Percentiles rank a stretch among this genome's conserved stretches.
Conservation (phyloP, 1,139 yeast species). For the Hansenula lynferdii region DNA sequence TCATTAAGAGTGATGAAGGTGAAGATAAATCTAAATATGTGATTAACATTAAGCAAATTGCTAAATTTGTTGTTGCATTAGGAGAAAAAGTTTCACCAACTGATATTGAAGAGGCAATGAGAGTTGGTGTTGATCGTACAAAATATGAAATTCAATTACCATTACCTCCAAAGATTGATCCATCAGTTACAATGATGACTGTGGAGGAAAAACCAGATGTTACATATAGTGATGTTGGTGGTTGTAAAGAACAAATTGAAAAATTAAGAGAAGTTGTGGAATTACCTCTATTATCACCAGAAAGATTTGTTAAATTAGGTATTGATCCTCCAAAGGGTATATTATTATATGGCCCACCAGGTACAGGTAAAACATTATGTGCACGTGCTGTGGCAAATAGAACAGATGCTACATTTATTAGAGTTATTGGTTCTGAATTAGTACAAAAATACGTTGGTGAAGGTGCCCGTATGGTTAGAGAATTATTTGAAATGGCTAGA, state of each 20-base stretch:
- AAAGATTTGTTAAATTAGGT: conserved; percentile 91
- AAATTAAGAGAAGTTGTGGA: conserved; percentile 97
- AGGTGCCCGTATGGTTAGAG: conserved; percentile 99
- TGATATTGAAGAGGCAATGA: conserved; percentile 98
- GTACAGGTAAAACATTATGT: conserved; percentile 96
- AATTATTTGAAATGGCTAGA: conserved; percentile 97
- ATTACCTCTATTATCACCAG: conserved; percentile 90
- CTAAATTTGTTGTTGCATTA: conserved; percentile 93
- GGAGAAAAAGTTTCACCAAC: conserved; percentile 98
- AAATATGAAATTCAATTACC: conserved; percentile 97
- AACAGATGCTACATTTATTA: conserved; percentile 96
- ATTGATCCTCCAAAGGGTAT: conserved; percentile 99
- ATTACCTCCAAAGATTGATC: conserved; percentile 95
- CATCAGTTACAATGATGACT: conserved; percentile 99
- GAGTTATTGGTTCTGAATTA: conserved; percentile 96
- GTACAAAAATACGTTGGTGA: conserved; percentile 99
- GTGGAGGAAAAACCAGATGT: conserved; percentile 98
- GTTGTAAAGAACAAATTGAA: conserved; percentile 96
- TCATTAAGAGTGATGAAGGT: conserved; percentile 68
- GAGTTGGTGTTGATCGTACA: conserved; percentile 97
- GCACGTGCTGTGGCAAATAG: conserved; percentile 99
- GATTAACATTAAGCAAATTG: conserved; percentile 95
- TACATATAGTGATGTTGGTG: conserved; percentile 91
- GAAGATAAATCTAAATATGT: conserved; percentile 90
- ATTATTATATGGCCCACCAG: conserved; percentile 94